Evolutionary conservation across 129 eudicot species (phyloP).

Genomic region (Daucus carota): DNA sequence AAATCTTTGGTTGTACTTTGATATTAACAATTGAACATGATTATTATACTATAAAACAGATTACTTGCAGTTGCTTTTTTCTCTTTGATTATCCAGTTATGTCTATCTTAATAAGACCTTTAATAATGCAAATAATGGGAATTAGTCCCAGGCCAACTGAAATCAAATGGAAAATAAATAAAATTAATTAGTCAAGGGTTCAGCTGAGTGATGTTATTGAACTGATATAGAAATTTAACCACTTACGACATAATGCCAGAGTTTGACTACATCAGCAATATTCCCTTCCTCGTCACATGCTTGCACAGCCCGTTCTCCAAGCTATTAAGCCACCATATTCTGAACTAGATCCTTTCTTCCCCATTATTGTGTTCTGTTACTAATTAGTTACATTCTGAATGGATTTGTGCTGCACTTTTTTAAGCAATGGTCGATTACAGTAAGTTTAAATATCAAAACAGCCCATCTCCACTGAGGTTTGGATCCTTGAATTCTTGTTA

Average conservation of each 20-base stretch:
- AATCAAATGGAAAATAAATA: background rate
- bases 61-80: background rate
- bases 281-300: background rate
- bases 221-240: background rate
- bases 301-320: background rate
- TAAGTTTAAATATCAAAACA: too few relatives aligned
- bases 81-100: background rate
- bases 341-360: background rate
- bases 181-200: background rate
- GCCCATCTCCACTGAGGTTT: too few relatives aligned
- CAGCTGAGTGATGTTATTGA: background rate
- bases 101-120: background rate
- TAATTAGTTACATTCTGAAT: background rate
- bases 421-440: too few relatives aligned
- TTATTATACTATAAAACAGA: background rate
- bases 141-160: background rate
- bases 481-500: too few relatives aligned
- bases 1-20: too few relatives aligned
- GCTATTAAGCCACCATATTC: background rate
- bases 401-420: too few relatives aligned
- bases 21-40: too few relatives aligned
- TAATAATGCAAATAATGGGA: background rate
- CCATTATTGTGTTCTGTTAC: background rate
- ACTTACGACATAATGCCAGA: background rate
- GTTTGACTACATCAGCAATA: background rate